Base-by-base conservation (phyloP, 257 asterid genomes). In the Solanum acaule region DNA sequence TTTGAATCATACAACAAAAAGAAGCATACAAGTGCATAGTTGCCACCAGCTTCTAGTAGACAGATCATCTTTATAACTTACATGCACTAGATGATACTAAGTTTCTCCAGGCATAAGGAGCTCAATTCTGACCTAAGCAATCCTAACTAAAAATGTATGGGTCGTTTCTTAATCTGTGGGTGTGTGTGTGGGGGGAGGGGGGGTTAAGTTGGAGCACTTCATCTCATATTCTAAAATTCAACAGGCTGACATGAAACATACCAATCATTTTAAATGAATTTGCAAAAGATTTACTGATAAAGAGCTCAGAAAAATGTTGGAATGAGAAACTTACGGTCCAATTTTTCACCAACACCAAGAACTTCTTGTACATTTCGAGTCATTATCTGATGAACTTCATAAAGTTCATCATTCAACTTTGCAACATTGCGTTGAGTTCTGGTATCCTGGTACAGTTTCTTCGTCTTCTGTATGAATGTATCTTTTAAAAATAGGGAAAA, bases 381-480 rank as follows among this genome's bases (percentile, higher is more conserved):
- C 99, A 97, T 97, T 70, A 97, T 95, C 92, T 97, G 99, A 92
- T 97, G 99, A 89, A 95, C 99, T 94, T 97, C 98, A 94, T 97
- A 95, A n/a, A 97, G 98, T 87, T 97, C 99, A 88, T 97, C 99
- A 88, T 95, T 97, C 95, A 97, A 91, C 95, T 95, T 97, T 18
- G 98, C 75, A 61, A 97, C 90, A 88, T 97, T 97, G 75, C 98
- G 92, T 88, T 97, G 99, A 86, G 98, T 93, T 94, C 98, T 94
- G 83, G 98, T 97, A 90, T 97, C 99, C 92, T 96, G 98, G 93
- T 95, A 97, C 91, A 95, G 83, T 90, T 94, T 97, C 94, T 95
- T 97, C 70, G 98, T 97, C 92, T 93, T 97, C 91, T 93, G 98
- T 86, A 97, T 95, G 91, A 97, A 97, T 79, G 98, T 93, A 88